phyloP scores from a whole-genome alignment of 176 grass and related monocot genomes.

The maize (Zea mays) region DNA sequence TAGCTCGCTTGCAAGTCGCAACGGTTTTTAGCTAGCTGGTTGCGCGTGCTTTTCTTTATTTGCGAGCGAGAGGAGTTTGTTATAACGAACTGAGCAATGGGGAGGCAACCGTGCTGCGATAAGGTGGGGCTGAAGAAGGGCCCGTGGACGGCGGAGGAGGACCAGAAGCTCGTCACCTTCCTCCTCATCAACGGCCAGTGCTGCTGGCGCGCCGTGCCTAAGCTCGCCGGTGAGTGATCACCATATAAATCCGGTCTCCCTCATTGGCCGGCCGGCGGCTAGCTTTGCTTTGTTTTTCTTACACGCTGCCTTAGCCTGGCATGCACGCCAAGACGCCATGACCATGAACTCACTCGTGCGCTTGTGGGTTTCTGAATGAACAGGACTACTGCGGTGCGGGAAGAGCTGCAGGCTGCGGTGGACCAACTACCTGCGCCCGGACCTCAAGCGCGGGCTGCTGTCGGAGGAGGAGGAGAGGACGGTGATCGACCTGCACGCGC shows the following conservation, averaged over 20 bases:
- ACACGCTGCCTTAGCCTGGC: too few species aligned
- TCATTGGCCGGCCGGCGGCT: too few species aligned
- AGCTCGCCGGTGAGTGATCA: slow-evolving; percentile 64
- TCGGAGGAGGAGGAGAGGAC: slow-evolving; percentile 59
- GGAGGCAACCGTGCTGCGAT: slow-evolving; percentile 90
- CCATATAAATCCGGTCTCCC: too few species aligned
- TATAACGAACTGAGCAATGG: slow-evolving; percentile 38
- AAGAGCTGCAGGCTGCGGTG: slow-evolving; percentile 90
- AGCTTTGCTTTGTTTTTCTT: too few species aligned
- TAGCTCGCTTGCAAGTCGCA: background rate
- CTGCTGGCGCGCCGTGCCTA: slow-evolving; percentile 84
- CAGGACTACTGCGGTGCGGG: slow-evolving; percentile 80
- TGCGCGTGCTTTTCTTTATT: background rate
- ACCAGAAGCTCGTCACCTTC: slow-evolving; percentile 74
- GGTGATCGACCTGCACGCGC: slow-evolving; percentile 81
- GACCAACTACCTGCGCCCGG: slow-evolving; percentile 90
- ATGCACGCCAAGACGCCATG: background rate
- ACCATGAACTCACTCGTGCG: background rate
- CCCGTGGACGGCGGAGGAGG: slow-evolving; percentile 75
- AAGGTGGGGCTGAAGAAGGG: slow-evolving; percentile 83
- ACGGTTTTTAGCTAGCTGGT: background rate
- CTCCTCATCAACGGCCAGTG: slow-evolving; percentile 67
- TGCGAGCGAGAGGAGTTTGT: background rate
- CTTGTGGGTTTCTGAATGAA: background rate
- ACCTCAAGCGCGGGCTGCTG: slow-evolving; percentile 75